These are phyloP conservation scores for Barnettozyma wickerhamii DNA, from an alignment of 805 yeast species.

Conservation along the genomic window DNA sequence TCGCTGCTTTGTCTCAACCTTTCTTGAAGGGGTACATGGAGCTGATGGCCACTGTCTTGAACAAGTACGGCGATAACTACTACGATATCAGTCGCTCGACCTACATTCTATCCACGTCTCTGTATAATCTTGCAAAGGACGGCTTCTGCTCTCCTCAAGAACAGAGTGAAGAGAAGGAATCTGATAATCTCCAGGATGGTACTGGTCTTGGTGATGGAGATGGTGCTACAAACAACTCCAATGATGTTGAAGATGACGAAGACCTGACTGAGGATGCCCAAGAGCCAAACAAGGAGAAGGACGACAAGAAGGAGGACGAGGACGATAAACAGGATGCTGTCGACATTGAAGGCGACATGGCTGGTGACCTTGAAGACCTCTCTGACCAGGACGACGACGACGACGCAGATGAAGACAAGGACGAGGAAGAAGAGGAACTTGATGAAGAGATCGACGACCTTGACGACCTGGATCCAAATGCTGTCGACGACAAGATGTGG, in stretches of 20 bases:
- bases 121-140: conserved; percentile 59
- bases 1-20: conserved; percentile 57
- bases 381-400: conserved; percentile 62
- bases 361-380: conserved; percentile 81
- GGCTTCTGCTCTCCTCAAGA: conserved; percentile 95
- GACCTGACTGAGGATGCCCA: conserved; percentile 72
- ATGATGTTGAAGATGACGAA: conserved; percentile 88
- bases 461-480: conserved; percentile 89
- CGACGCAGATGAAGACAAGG: conserved; percentile 47
- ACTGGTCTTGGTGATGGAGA: conserved; percentile 92
- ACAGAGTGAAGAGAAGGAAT: conserved; percentile 54
- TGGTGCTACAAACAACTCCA: conserved; percentile 76
- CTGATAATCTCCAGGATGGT: conserved; percentile 74
- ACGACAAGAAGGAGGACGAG: conserved; percentile 57
- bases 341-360: conserved; percentile 96
- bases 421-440: conserved; percentile 64
- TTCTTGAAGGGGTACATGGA: conserved; percentile 54
- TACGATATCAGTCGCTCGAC: conserved; percentile 55
- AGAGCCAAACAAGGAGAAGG: conserved; percentile 67
- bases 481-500: conserved; percentile 97
- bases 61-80: conserved; percentile 46
- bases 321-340: conserved; percentile 86
- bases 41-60: conserved; percentile 40
- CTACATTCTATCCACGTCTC: conserved; percentile 48
- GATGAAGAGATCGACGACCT: conserved; percentile 89